Evolutionary conservation across 2,329 filamentous ascomycete species (phyloP), one percentile per base, ranked within the genome.

Genomic region (Cadophora sp.): DNA sequence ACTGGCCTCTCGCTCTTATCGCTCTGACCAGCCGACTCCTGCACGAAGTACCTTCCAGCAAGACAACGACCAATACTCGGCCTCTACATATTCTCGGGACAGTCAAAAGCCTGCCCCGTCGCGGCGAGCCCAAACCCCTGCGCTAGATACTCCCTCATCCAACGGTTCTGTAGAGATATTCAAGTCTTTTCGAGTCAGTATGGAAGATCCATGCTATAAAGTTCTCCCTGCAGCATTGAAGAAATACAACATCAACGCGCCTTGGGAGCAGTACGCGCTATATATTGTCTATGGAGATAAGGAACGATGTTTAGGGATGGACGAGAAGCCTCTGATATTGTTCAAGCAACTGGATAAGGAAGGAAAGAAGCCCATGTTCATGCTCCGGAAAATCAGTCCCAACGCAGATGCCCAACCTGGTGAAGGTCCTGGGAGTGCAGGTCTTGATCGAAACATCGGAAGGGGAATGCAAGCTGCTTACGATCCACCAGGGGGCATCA

Each of bases 251-350:
- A 99, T 99, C 83, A 95, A 97, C 73, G 95, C 94, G 26, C 95
- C 97, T 62, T 97, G 94, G 92, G 92, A 97, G 74, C 93, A 98
- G 77, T 99, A 99, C 78, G 95, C 96, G 0, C 83, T 99, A 37
- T 99, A 98, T 78, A 99, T 99, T 78, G 96, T 99, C 4, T 97
- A 97, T 75, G 96, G 96, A n/a, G 94, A 98, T 76, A 94, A 98
- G 80, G 96, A 99, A 82, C 90, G 96, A 16, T 98, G 95, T 79
- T 81, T 99, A 46, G 93, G 92, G 0, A 84, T 97, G 73, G 92
- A 98, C 67, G 96, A 99, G 81, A 95, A 97, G 76, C 96, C 96
- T 11, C 83, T 99, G 68, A 97, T 97, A 71, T 81, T 99, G 70
- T 99, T 99, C 82, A 99, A 99, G 82, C 94, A 98, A 79, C 83